Base-by-base conservation (phyloP, 2,329 filamentous ascomycete species). In the Calonectria leucothoes region DNA sequence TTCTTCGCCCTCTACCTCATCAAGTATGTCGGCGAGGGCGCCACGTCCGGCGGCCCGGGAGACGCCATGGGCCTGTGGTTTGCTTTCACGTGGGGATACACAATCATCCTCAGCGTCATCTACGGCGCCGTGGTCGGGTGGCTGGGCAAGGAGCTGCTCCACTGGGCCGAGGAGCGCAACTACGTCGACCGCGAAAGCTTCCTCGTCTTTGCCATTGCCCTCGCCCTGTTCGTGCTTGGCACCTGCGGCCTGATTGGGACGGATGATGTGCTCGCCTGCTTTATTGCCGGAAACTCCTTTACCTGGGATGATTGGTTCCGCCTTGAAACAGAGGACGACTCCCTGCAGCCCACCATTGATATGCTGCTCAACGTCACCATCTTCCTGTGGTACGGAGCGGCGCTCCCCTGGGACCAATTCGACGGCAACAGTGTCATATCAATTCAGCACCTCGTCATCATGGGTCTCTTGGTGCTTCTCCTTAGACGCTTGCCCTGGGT, bases 281-380 rank as follows among this genome's bases (percentile, higher is more conserved):
- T 98, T 82, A 93, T 98, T 78, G 96, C 96, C 2, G 96, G 96
- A 1, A 98, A 98, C 80, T 91, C 91, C 1, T 98, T 98, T 78
- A 98, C 95, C 0, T 96, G 95, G 92, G 95, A 98, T 82, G 95
- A 98, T 84, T 97, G 95, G 95, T 98, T 98, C 84, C 93, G 96
- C 0, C 87, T 96, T 1, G 94, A 97, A 83, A 98, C 96, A 0
- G 87, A 93, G 78, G 96, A 98, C 78, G 96, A 98, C 81, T 96
- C 94, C 2, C 89, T 98, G n/a, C 95, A 98, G 82, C 95, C 95
- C 0, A 98, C 95, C 0, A 94, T 98, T 57, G 95, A 98, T 82
- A 98, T 98, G 95, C 88, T 98, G 2, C 92, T 98, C 71, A 98
- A 98, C 81, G 91, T 97, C 4, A 88, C 93, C 23, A 90, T 98